A percentile compares a stretch with the other conserved stretches of the same genome.
These are phyloP conservation scores for Jackrogersella minutella DNA, from an alignment of 495 filamentous ascomycete species.

Conservation along the genomic window DNA sequence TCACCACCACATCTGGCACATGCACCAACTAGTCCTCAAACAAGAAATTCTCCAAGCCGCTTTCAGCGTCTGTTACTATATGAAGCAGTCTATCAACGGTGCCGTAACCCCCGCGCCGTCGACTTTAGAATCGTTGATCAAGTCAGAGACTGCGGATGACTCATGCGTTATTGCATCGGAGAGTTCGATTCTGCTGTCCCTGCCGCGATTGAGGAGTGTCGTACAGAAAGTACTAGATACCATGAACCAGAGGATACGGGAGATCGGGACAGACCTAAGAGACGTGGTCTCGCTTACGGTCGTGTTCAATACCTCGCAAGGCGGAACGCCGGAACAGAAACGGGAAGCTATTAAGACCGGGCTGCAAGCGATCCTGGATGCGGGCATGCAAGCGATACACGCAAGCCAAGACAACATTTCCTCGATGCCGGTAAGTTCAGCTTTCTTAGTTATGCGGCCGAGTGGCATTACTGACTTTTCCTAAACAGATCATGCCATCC, in stretches of 20 bases:
- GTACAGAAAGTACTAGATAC: constrained; percentile 45
- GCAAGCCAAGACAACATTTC: constrained; percentile 40
- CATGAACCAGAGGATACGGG: constrained; percentile 39
- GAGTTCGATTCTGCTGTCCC: constrained; percentile 40
- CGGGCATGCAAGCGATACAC: constrained; percentile 38
- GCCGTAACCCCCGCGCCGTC: constrained; percentile 10
- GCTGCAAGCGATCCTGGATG: constrained; percentile 43
- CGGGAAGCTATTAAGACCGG: constrained; percentile 37
- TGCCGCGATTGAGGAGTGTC: constrained; percentile 39
- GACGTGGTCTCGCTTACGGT: constrained; percentile 47
- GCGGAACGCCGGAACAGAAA: constrained; percentile 38
- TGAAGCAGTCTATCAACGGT: constrained; percentile 39
- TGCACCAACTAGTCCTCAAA: constrained; percentile 47
- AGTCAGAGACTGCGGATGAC: constrained; percentile 33
- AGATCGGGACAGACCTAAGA: constrained; percentile 45
- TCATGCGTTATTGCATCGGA: constrained; percentile 34
- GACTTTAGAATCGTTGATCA: constrained; percentile 13
- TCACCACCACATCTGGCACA: constrained; percentile 44
- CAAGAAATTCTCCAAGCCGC: constrained; percentile 49
- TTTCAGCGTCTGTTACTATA: constrained; percentile 50
- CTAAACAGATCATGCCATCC: constrained; percentile 31
- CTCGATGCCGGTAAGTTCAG: constrained; percentile 37
- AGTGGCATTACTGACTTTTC: constrained; percentile 2
- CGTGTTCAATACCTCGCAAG: constrained; percentile 44
- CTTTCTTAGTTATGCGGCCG: background rate